Evolutionary conservation across 2,329 filamentous ascomycete genomes (phyloP).

Genomic region (Fusarium austroafricanum): DNA sequence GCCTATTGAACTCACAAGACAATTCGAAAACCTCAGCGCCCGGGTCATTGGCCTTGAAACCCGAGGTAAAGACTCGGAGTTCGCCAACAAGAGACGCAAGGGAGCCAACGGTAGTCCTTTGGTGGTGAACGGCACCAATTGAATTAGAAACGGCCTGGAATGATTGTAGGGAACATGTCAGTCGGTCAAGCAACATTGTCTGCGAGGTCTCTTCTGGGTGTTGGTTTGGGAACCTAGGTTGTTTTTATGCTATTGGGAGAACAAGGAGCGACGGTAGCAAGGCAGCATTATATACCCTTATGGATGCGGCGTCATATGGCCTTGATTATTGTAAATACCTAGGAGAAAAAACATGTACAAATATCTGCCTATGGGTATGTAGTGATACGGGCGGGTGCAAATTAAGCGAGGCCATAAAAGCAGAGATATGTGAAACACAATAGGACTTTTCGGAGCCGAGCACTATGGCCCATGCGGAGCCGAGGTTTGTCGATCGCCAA

Average conservation of each 20-base stretch:
- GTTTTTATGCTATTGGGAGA: conserved; percentile 13
- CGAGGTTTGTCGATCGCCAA: not conserved
- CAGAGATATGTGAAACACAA: not conserved
- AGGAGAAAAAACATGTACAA: not conserved
- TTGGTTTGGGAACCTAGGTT: conserved; percentile 3
- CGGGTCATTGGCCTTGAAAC: conserved; percentile 42
- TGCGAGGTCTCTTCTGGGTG: not conserved
- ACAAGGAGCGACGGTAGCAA: conserved; percentile 7
- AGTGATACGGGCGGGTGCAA: not conserved
- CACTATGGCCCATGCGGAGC: not conserved
- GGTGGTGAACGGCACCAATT: conserved; percentile 21
- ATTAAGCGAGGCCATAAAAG: not conserved
- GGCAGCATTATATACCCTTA: conserved; percentile 37
- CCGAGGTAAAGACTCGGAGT: conserved; percentile 13
- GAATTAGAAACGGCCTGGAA: not conserved
- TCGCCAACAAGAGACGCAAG: conserved; percentile 41
- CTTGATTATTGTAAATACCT: not conserved
- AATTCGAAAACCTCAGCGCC: conserved; percentile 34
- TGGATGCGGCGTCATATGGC: conserved; percentile 21
- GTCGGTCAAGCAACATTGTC: not conserved
- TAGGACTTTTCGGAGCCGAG: not conserved
- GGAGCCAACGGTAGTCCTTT: conserved; percentile 33
- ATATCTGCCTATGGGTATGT: not conserved
- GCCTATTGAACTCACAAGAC: conserved; percentile 33
- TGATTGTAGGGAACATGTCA: not conserved